Evolutionary conservation across 257 asterid genomes (phyloP), one percentile per base, ranked within the genome.

Genomic region (Apocynum venetum): DNA sequence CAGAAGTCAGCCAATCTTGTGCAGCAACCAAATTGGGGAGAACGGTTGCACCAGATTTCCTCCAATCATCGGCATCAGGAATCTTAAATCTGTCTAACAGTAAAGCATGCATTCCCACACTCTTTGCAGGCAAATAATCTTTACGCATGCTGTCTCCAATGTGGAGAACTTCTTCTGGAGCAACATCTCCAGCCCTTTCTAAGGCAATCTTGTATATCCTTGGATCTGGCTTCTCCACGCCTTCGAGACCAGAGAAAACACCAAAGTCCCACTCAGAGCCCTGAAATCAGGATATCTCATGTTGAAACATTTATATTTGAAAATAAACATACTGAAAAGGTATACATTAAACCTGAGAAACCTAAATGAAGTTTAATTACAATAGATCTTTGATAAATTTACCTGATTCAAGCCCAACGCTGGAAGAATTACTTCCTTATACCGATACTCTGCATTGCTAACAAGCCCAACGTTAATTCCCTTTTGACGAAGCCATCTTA

Each of bases 221-320:
- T 44, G 91, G 96, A 83, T 96, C 91, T 0, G 98, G 99, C 82
- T 96, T 96, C 85, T 96, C 98, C 46, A 91, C 85, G 17, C 99
- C 99, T 83, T 87, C 99, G 4, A 96, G 89, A 63, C 99, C 97
- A 0, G 99, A 96, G 89, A 96, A 96, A 71, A 93, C 95, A 25
- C 98, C 98, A 75, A 93, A 93, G 82, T 96, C 99, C 98, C 98
- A 96, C 86, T 91, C 98, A 2, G 96, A 90, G 76, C 99, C 99
- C 98, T 95, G 87, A 47, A 67, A 71, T 64, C 81, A 78, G 17
- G 6, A 36, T 15, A 47, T 49, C 35, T 65, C 40, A 38, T 4
- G 15, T 25, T 19, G 65, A 78, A 59, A 14, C 17, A 6, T 71
- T 49, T 44, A 60, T 31, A 25, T 57, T 51, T 46, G 8, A 59